Base-by-base conservation (phyloP, 345 rosid genomes). In the Syzygium aromaticum region DNA sequence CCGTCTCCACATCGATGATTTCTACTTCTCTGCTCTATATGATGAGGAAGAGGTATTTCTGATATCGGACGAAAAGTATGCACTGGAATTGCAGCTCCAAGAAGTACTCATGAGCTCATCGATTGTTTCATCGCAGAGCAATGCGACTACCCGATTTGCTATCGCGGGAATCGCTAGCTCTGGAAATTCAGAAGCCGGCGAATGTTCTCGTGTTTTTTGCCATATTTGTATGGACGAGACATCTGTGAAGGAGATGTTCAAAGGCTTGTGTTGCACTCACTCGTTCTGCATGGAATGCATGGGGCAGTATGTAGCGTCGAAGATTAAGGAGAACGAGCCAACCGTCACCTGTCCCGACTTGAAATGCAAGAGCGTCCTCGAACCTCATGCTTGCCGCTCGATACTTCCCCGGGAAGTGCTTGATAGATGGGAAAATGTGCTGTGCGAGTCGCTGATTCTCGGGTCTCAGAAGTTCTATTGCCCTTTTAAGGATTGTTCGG, bases 61-160 rank as follows among this genome's bases (percentile, higher is more conserved):
- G 23, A 89, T 93, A 56, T 93, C 96, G 3, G 94, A 93, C 56
- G 95, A 85, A 38, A 90, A 85, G 63, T 94, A 91, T 82, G 91
- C 95, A 4, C 30, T 51, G 3, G 92, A 84, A 89, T 63, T 94
- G 85, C 86, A 89, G 43, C 88, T 93, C 77, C 94, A 94, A 84
- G 96, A 94, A 88, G 93, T 91, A 86, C 84, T 93, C 28, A 57
- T 91, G 88, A 83, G 88, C 63, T 89, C 92, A 6, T 52, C 86
- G 52, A 84, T 67, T 23, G 15, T 63, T 83, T 57, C 87, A 9
- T 54, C 4, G 27, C 59, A 33, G 56, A 15, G 63, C 12, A 22
- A 84, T 8, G 86, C 46, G 23, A 28, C 59, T 25, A 2, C 14
- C 46, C 7, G 15, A 19, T 11, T 22, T 6, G 1, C 1, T 38